Percentiles rank a stretch among this genome's conserved stretches.
Conservation (phyloP, 2,329 filamentous ascomycete genomes). For the Fusarium verticillioides region DNA sequence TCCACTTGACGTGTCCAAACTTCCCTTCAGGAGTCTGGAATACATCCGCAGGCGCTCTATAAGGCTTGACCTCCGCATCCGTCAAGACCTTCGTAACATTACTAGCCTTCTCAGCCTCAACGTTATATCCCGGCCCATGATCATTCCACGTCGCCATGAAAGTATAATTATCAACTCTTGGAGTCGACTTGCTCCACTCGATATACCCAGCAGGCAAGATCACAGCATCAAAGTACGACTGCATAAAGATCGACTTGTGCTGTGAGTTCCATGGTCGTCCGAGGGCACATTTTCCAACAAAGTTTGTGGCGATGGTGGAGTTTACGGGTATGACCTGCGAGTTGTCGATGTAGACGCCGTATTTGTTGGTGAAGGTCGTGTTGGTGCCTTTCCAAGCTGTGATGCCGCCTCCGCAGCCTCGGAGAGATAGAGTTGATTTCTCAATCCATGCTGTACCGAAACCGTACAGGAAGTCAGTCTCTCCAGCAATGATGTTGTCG, state of each 20-base stretch:
- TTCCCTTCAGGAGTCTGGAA: constrained; percentile 32
- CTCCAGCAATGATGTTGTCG: constrained; percentile 67
- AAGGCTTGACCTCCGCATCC: constrained; percentile 44
- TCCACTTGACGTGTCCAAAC: constrained; percentile 24
- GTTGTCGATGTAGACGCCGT: constrained; percentile 72
- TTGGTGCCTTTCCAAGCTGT: constrained; percentile 75
- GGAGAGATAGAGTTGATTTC: constrained; percentile 63
- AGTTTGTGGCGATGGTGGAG: constrained; percentile 49
- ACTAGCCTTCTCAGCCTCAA: constrained; percentile 53
- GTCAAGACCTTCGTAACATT: constrained; percentile 60
- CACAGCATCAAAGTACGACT: constrained; percentile 64
- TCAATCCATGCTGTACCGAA: constrained; percentile 74
- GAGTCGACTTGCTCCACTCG: constrained; percentile 3
- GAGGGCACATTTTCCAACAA: constrained; percentile 62
- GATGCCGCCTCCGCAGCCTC: constrained; percentile 72
- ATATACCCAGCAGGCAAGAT: constrained; percentile 65
- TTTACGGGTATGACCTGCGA: constrained; percentile 67
- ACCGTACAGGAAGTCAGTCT: constrained; percentile 76
- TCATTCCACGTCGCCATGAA: constrained; percentile 66
- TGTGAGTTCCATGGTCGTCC: constrained; percentile 71
- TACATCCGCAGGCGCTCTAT: constrained; percentile 27
- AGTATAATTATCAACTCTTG: constrained; percentile 54
- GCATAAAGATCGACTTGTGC: constrained; percentile 67
- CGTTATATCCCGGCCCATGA: constrained; percentile 65
- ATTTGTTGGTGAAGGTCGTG: constrained; percentile 73